Percentiles rank a stretch among this genome's conserved stretches.
These are phyloP conservation scores for Saturnispora sanitii DNA, from an alignment of 805 yeast species.

Conservation along the genomic window DNA sequence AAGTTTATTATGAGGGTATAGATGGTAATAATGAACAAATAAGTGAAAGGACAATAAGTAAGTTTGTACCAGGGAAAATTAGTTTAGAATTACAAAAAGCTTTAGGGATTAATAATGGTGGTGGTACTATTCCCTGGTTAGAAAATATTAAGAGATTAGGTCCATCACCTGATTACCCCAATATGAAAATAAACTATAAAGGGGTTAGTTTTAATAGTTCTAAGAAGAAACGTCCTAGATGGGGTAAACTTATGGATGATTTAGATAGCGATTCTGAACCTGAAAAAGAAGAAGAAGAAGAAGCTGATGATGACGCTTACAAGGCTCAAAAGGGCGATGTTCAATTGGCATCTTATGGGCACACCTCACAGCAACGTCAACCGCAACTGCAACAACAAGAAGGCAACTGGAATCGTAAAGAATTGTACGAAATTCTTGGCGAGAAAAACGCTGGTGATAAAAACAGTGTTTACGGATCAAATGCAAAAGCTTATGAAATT, in stretches of 20 bases:
- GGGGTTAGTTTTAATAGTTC: constrained; percentile 27
- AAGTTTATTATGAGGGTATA: constrained; percentile 65
- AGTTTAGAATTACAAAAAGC: constrained; percentile 58
- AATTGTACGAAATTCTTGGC: constrained; percentile 27
- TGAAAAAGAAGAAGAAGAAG: constrained; percentile 26
- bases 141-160: constrained; percentile 59
- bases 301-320: constrained; percentile 21
- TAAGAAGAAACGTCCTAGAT: constrained; percentile 9
- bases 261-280: constrained; percentile 28
- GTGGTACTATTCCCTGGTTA: constrained; percentile 71
- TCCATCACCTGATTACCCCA: constrained; percentile 74
- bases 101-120: constrained; percentile 47
- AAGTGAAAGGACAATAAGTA: constrained; percentile 27
- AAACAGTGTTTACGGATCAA: constrained; percentile 26
- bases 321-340: constrained; percentile 26
- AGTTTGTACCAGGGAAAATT: constrained; percentile 53
- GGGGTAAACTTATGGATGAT: constrained; percentile 26
- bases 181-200: constrained; percentile 37
- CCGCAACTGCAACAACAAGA: constrained; percentile 5
- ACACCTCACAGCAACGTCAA: constrained; percentile 2
- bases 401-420: constrained; percentile 7
- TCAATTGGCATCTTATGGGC: constrained; percentile 22
- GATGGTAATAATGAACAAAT: constrained; percentile 27
- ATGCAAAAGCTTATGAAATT: constrained; percentile 20
- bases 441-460: constrained; percentile 17